Percentiles rank a stretch among this genome's conserved stretches.
Evolutionary conservation across 306 rosid species (phyloP).

Genomic region (Malus domestica): ASM211411v1 NC_041789.1:11510501-11511000

Average conservation of each 20-base stretch:
- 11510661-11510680: constrained; percentile 80
- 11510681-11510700: constrained; percentile 62
- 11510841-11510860: no score
- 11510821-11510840: background rate
- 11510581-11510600: constrained; percentile 66
- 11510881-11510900: background rate
- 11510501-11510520: constrained; percentile 69
- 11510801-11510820: background rate
- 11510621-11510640: constrained; percentile 71
- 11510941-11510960: constrained; percentile 82
- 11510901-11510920: background rate
- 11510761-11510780: constrained; percentile 31
- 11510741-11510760: constrained; percentile 79
- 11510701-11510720: constrained; percentile 59
- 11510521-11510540: constrained; percentile 35
- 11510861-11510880: background rate
- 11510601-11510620: constrained; percentile 65
- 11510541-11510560: constrained; percentile 50
- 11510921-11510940: constrained; percentile 68
- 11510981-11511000: constrained; percentile 51
- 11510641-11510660: constrained; percentile 66
- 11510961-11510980: constrained; percentile 41
- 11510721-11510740: constrained; percentile 74
- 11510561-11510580: constrained; percentile 68
- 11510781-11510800: background rate